Conservation (phyloP, 306 rosid genomes). For the Medicago lupulina region DNA sequence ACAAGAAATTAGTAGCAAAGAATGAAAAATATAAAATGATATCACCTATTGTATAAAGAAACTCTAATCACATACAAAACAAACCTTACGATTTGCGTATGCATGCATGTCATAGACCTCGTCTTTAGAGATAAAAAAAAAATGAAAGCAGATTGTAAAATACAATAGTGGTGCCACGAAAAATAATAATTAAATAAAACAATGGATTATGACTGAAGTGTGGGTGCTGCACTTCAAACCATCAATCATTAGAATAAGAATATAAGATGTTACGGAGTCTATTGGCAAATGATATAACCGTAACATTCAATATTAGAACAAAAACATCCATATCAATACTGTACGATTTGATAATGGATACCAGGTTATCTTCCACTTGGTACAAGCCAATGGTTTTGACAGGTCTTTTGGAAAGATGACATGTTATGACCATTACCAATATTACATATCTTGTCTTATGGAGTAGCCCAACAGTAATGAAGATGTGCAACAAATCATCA, state of each 20-base stretch:
- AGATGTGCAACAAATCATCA: not conserved
- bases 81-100: slow-evolving; percentile 29
- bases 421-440: slow-evolving; percentile 37
- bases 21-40: slow-evolving; percentile 30
- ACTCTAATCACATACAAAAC: slow-evolving; percentile 23
- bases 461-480: slow-evolving; percentile 23
- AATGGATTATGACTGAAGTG: slow-evolving; percentile 37
- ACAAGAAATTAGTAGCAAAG: slow-evolving; percentile 8
- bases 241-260: slow-evolving; percentile 42
- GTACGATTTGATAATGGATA: slow-evolving; percentile 45
- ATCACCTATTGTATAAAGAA: slow-evolving; percentile 14
- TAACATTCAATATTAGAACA: slow-evolving; percentile 37
- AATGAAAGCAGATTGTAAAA: slow-evolving; percentile 26
- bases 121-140: not conserved
- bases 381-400: slow-evolving; percentile 45
- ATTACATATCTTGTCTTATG: slow-evolving; percentile 35
- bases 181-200: slow-evolving; percentile 36
- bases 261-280: slow-evolving; percentile 31
- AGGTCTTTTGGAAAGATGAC: slow-evolving; percentile 40
- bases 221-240: slow-evolving; percentile 41
- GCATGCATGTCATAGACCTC: slow-evolving; percentile 33
- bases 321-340: slow-evolving; percentile 46
- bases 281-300: slow-evolving; percentile 36
- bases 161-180: slow-evolving; percentile 30
- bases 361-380: slow-evolving; percentile 49